Conservation (phyloP, 108 stramenopile genomes). For the Nitzschia inconspicua region DNA sequence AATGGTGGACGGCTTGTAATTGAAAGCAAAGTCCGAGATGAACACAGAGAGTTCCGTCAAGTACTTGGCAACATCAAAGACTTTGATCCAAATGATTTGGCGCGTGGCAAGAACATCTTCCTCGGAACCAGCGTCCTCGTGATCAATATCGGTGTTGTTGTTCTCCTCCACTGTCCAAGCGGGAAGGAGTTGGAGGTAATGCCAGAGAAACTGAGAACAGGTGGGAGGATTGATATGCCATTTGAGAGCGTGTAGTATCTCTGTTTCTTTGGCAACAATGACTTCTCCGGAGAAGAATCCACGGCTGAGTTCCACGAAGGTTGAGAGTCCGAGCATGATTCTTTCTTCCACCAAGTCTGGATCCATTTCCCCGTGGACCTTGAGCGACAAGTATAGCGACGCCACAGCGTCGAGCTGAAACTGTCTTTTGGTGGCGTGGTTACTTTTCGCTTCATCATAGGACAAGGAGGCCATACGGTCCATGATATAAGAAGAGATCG, state of each 20-base stretch:
- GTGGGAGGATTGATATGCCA: constrained; percentile 57
- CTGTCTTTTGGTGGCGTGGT: constrained; percentile 16
- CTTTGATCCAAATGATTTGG: not conserved
- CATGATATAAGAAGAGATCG: constrained; percentile 47
- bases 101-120: not conserved
- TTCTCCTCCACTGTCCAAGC: constrained; percentile 4
- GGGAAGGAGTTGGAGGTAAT: constrained; percentile 29
- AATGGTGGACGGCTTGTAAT: constrained; percentile 41
- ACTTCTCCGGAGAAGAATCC: constrained; percentile 59
- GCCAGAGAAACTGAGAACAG: constrained; percentile 37
- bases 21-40: constrained; percentile 31
- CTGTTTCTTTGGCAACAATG: constrained; percentile 52
- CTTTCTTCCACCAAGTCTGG: constrained; percentile 16
- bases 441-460: not conserved
- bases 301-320: constrained; percentile 69
- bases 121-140: not conserved
- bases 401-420: constrained; percentile 61
- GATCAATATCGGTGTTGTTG: not conserved
- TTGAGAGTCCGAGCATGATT: constrained; percentile 37
- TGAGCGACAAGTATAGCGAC: constrained; percentile 63
- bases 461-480: constrained; percentile 45
- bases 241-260: constrained; percentile 47
- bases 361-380: constrained; percentile 58
- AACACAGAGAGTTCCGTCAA: constrained; percentile 55
- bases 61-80: constrained; percentile 45